Base-by-base conservation (phyloP, 345 rosid genomes). In the Lumnitzera racemosa region DNA sequence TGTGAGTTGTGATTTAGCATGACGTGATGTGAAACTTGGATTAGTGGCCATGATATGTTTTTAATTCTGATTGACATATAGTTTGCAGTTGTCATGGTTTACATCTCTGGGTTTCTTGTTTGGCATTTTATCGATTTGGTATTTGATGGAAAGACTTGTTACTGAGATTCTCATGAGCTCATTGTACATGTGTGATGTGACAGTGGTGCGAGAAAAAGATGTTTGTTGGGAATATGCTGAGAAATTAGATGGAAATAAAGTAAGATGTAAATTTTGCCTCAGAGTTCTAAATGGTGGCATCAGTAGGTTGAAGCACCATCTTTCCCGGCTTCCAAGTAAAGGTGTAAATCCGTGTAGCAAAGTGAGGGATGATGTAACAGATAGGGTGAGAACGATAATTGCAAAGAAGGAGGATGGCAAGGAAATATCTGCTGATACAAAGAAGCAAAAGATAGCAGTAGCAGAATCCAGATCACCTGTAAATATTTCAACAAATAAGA, bases 131-230 rank as follows among this genome's bases (percentile, higher is more conserved):
- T 36, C 4, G 43, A 36, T 36, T 36, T 9, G 7, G 43, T 1
- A 36, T 36, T 0, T 36, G 43, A 36, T 36, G 43, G 11, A 36
- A 36, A 36, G 7, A 36, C 43, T 36, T 36, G 10, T 7, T 36
- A 36, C 7, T 36, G 43, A 36, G 43, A 36, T 36, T 36, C 43
- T 36, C 43, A 29, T 61, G 11, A 24, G 41, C 23, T 15, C 15
- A 8, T 23, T 63, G 15, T 58, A 12, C 61, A 15, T 54, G 9
- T 16, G 31, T 61, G 46, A 57, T 51, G 48, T 58, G 77, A 47
- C 79, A 89, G 91, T 90, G 97, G 97, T 90, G 58, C 83, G 97
- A 64, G 97, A 90, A 66, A 90, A 78, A 71, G 97, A 90, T 69
- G 72, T 77, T 51, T 90, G 97, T 58, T 90, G 97, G 97, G 97